These are phyloP conservation scores for Hanseniaspora uvarum DNA, from an alignment of 1,139 yeast genomes.

Conservation along the genomic window DNA sequence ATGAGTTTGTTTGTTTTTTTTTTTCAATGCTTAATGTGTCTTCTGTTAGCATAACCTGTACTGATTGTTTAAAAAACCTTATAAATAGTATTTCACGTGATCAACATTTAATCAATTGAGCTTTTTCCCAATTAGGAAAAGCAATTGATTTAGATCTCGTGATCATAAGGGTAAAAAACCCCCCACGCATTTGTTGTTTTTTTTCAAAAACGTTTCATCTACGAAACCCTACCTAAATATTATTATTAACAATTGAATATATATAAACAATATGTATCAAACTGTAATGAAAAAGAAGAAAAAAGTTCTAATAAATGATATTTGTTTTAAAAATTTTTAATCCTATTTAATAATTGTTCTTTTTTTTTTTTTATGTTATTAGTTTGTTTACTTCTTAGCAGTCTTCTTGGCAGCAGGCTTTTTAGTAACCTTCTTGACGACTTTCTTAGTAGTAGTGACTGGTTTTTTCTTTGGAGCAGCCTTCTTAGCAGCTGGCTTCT, in stretches of 20 bases:
- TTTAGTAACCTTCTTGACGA: constrained; percentile 26
- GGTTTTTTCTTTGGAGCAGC: constrained; percentile 19
- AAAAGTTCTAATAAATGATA: background rate
- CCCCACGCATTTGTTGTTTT: background rate
- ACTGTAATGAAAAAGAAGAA: background rate
- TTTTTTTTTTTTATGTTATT: background rate
- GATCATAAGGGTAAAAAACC: background rate
- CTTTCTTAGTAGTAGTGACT: constrained; percentile 25
- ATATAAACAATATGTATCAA: constrained; percentile 8
- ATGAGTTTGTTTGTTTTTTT: no score
- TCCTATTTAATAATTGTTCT: constrained; percentile 6
- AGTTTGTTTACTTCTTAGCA: constrained; percentile 33
- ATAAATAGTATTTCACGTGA: background rate
- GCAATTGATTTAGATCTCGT: background rate
- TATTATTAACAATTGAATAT: constrained; percentile 7
- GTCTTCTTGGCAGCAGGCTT: constrained; percentile 27
- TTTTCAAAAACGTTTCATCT: background rate
- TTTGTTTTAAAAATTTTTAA: background rate
- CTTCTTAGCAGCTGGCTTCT: constrained; percentile 18
- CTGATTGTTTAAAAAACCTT: background rate
- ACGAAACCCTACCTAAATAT: constrained; percentile 15
- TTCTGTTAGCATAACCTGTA: background rate
- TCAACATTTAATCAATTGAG: background rate
- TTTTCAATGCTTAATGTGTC: background rate
- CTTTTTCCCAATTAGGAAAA: background rate